Percentiles rank a stretch among this genome's conserved stretches.
phyloP scores from a whole-genome alignment of 2,329 filamentous ascomycete genomes.

The Colletotrichum agaves region DNA sequence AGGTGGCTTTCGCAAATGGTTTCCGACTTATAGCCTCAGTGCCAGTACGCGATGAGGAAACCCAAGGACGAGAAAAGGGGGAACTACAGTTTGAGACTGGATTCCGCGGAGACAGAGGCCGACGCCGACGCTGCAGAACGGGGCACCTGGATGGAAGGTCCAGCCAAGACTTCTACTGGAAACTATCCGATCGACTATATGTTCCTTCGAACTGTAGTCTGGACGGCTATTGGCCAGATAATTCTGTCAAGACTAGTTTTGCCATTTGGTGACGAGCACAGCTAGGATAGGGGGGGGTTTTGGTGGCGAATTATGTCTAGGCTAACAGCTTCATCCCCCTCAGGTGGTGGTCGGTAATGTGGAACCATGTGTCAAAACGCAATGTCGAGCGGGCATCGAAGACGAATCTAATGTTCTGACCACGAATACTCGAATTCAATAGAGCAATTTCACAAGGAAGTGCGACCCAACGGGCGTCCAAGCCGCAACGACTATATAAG shows the following conservation, averaged over 20 bases:
- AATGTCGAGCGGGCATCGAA: background rate
- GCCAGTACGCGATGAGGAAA: too few relatives aligned
- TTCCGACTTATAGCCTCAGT: background rate
- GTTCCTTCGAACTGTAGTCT: background rate
- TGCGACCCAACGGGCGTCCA: background rate
- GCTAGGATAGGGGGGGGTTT: background rate
- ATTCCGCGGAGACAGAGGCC: too few relatives aligned
- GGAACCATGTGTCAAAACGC: background rate
- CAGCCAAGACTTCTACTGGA: background rate
- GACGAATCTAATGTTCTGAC: slow-evolving; percentile 1
- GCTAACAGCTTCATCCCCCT: background rate
- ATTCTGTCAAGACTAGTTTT: slow-evolving; percentile 8
- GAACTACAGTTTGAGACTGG: too few relatives aligned
- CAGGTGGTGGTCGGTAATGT: background rate
- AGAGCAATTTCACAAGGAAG: background rate
- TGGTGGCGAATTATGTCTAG: slow-evolving; percentile 13
- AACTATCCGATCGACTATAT: background rate
- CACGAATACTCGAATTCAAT: background rate
- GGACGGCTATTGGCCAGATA: slow-evolving; percentile 1
- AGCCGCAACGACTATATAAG: background rate
- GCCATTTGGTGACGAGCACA: background rate
- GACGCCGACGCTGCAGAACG: background rate
- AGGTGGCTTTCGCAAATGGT: too few relatives aligned
- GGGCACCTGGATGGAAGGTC: background rate
- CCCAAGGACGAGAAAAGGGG: too few relatives aligned